Evolutionary conservation across 179 eudicot genomes (phyloP).

Genomic region (Spergularia azorica): DNA sequence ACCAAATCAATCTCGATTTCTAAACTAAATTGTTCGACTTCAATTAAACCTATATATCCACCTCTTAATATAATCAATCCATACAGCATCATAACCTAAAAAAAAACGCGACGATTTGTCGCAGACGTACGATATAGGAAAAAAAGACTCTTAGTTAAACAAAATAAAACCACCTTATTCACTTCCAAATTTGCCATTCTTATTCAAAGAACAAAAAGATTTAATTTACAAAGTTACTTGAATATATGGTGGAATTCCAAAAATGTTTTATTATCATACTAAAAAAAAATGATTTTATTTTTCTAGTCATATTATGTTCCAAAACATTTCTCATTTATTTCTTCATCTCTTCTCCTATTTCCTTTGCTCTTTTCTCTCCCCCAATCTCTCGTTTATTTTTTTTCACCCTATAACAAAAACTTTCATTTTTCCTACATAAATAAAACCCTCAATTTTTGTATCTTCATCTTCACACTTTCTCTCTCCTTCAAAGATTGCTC

Average conservation of each 20-base stretch:
- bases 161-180: background rate
- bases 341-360: background rate
- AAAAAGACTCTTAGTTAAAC: too few species aligned
- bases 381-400: conserved; percentile 22
- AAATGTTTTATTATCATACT: too few species aligned
- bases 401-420: too few species aligned
- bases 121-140: too few species aligned
- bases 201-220: background rate
- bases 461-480: conserved; percentile 25
- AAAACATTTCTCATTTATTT: background rate
- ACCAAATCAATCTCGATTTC: background rate
- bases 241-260: background rate
- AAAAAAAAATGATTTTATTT: too few species aligned
- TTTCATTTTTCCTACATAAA: background rate
- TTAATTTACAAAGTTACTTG: background rate
- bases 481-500: conserved; percentile 8
- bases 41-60: too few species aligned
- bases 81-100: too few species aligned
- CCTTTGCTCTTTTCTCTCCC: conserved; percentile 25
- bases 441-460: conserved; percentile 6
- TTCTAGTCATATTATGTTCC: background rate
- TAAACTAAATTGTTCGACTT: too few species aligned
- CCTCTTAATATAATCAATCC: too few species aligned
- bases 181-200: background rate
- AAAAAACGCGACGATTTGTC: background rate